Conservation (phyloP, 2,329 filamentous ascomycete genomes). For the Monilinia fructigena region DNA sequence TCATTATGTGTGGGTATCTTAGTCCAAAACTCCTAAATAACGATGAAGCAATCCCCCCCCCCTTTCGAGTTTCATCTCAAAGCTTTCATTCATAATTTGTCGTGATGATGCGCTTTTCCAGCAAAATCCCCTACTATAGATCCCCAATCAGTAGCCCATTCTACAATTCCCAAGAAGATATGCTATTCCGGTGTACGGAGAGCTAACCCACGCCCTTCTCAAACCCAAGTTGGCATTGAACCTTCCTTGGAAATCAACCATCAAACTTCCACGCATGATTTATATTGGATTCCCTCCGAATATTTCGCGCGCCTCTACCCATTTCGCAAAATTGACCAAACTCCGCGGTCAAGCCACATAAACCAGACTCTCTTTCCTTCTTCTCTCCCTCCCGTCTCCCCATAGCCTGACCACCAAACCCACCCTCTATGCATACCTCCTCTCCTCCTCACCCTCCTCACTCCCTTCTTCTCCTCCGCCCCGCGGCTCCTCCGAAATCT, state of each 20-base stretch:
- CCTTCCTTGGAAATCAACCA: too few species aligned
- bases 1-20: slow-evolving; percentile 18
- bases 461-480: slow-evolving; percentile 22
- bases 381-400: neutral
- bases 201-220: too few species aligned
- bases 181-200: too few species aligned
- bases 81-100: slow-evolving; percentile 6
- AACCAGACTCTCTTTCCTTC: neutral
- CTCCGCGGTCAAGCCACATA: neutral
- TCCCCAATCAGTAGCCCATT: too few species aligned
- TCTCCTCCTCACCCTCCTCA: slow-evolving; percentile 10
- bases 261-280: too few species aligned
- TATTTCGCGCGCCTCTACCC: too few species aligned
- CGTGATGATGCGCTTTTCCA: neutral
- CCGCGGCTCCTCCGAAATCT: slow-evolving; percentile 58
- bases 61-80: slow-evolving; percentile 14
- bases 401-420: neutral
- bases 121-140: too few species aligned
- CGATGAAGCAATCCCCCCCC: slow-evolving; percentile 14
- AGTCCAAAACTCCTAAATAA: slow-evolving; percentile 18
- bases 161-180: neutral
- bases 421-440: neutral
- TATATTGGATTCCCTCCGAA: too few species aligned
- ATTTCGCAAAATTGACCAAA: too few species aligned
- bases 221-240: too few species aligned